Percentiles rank a stretch among this genome's conserved stretches.
Conservation (phyloP, 352 stramenopile genomes). For the Globisporangium acanthophoron region DNA sequence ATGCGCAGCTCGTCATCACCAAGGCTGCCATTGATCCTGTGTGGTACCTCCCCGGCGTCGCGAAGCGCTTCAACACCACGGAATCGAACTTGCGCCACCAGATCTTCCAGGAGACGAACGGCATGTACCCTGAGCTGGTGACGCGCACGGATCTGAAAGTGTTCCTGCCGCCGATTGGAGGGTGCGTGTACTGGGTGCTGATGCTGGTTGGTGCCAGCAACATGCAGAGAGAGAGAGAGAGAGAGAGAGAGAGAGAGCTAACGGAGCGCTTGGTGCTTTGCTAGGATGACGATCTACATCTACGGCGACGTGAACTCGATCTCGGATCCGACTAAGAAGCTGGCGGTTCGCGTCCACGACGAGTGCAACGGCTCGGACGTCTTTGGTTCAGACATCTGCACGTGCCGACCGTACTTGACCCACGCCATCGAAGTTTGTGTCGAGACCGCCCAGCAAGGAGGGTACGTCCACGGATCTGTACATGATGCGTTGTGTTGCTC, state of each 20-base stretch:
- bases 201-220: too few species aligned
- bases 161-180: constrained; percentile 98
- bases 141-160: constrained; percentile 98
- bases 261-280: neutral
- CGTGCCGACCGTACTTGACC: constrained; percentile 98
- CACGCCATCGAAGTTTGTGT: constrained; percentile 99
- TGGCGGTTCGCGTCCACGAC: constrained; percentile 98
- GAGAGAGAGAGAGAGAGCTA: neutral
- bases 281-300: constrained; percentile 95
- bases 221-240: neutral
- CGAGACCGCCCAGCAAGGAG: constrained; percentile 95
- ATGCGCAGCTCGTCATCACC: constrained; percentile 90
- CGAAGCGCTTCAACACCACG: constrained; percentile 96
- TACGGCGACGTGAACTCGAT: constrained; percentile 97
- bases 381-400: constrained; percentile 99
- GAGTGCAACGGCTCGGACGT: constrained; percentile 99
- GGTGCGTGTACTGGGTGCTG: constrained; percentile 32
- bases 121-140: constrained; percentile 99
- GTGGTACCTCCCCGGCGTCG: constrained; percentile 98
- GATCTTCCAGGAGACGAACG: constrained; percentile 99
- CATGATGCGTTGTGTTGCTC: neutral
- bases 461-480: constrained; percentile 39
- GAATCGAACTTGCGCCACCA: constrained; percentile 94
- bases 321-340: constrained; percentile 95
- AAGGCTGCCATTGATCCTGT: constrained; percentile 99